A percentile compares a stretch with the other conserved stretches of the same genome.
Conservation (phyloP, 1,284 basidiomycete species). For the Sporisorium sorghi region DNA sequence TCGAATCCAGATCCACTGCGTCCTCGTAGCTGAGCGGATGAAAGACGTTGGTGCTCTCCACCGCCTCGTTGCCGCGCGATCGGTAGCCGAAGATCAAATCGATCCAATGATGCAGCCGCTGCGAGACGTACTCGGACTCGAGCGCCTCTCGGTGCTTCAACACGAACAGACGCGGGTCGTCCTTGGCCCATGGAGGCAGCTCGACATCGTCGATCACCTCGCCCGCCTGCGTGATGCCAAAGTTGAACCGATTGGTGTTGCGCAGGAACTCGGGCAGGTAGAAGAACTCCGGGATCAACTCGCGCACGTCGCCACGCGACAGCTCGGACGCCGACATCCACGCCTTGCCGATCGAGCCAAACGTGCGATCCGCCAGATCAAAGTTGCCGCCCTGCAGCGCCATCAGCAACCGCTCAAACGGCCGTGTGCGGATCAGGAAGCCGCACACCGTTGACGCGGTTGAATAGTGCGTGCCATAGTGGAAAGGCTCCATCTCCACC, state of each 20-base stretch:
- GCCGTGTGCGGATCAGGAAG: slow-evolving; percentile 88
- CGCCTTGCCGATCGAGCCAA: slow-evolving; percentile 78
- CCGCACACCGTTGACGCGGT: slow-evolving; percentile 97
- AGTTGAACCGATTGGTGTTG: slow-evolving; percentile 75
- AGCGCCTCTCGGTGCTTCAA: slow-evolving; percentile 84
- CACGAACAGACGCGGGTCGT: slow-evolving; percentile 86
- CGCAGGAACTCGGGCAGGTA: slow-evolving; percentile 72
- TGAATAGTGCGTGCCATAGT: slow-evolving; percentile 85
- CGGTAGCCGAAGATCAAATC: slow-evolving; percentile 75
- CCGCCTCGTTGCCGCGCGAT: slow-evolving; percentile 60
- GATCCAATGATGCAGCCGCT: slow-evolving; percentile 88
- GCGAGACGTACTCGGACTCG: slow-evolving; percentile 88
- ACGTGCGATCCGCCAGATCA: slow-evolving; percentile 93
- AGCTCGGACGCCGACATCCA: slow-evolving; percentile 88
- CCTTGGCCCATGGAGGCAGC: slow-evolving; percentile 89
- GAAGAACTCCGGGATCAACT: slow-evolving; percentile 93
- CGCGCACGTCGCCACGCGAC: slow-evolving; percentile 90
- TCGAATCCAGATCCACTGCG: slow-evolving; percentile 73
- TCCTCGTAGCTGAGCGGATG: slow-evolving; percentile 93
- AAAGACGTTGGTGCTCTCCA: slow-evolving; percentile 83
- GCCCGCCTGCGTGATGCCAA: slow-evolving; percentile 85
- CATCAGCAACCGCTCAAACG: slow-evolving; percentile 70
- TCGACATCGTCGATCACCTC: slow-evolving; percentile 88
- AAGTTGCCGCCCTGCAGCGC: slow-evolving; percentile 76
- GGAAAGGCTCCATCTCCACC: slow-evolving; percentile 77